Percentiles rank a stretch among this genome's conserved stretches.
phyloP scores from a whole-genome alignment of 2,329 filamentous ascomycete genomes.

The Penicillium decumbens region DNA sequence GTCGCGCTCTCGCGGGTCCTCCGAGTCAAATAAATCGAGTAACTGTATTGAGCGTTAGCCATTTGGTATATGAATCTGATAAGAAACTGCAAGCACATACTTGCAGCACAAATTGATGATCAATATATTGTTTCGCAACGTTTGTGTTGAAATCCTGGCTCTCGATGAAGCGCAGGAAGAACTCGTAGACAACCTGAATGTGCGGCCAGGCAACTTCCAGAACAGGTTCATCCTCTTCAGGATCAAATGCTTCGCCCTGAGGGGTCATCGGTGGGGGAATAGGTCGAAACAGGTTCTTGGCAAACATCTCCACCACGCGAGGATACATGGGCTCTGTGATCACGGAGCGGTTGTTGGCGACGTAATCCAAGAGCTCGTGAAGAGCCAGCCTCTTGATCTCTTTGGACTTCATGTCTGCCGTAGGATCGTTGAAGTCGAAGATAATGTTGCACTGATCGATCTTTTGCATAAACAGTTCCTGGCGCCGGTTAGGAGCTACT shows the following conservation, averaged over 20 bases:
- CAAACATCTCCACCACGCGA: constrained; percentile 97
- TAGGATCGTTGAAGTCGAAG: constrained; percentile 98
- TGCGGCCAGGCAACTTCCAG: constrained; percentile 98
- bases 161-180: constrained; percentile 97
- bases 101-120: constrained; percentile 92
- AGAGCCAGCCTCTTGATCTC: constrained; percentile 96
- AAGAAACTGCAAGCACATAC: constrained; percentile 34
- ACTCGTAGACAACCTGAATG: constrained; percentile 99
- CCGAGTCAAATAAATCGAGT: constrained; percentile 96
- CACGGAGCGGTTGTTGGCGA: constrained; percentile 96
- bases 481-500: constrained; percentile 86
- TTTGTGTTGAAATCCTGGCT: constrained; percentile 99
- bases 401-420: constrained; percentile 98
- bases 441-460: constrained; percentile 99
- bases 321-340: constrained; percentile 99
- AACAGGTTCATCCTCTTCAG: constrained; percentile 96
- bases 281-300: constrained; percentile 95
- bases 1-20: constrained; percentile 92
- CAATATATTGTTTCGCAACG: constrained; percentile 97
- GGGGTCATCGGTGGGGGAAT: constrained; percentile 97
- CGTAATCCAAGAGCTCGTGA: constrained; percentile 94
- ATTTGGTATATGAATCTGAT: background rate
- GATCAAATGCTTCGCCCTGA: constrained; percentile 96
- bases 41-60: constrained; percentile 49
- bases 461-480: constrained; percentile 99